Evolutionary conservation across 139 green algal species (phyloP).

Genomic region (Chlamydomonas asymmetrica): DNA sequence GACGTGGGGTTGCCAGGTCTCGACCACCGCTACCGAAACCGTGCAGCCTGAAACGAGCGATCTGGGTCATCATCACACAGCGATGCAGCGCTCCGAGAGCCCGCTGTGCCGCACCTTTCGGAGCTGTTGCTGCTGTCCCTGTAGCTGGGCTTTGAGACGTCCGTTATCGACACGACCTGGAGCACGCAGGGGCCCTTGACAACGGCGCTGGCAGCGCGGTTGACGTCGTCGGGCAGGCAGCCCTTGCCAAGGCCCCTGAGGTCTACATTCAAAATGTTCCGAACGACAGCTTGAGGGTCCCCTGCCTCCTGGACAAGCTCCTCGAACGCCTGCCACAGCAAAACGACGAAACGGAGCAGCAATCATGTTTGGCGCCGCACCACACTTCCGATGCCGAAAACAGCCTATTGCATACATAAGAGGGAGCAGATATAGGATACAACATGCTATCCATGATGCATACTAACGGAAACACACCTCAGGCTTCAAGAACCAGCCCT

Average conservation of each 20-base stretch:
- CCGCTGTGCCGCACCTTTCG: too few relatives aligned
- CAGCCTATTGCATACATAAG: too few relatives aligned
- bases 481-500: conserved; percentile 38
- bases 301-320: conserved; percentile 7
- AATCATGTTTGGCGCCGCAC: too few relatives aligned
- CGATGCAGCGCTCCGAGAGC: too few relatives aligned
- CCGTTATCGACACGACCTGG: conserved; percentile 34
- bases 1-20: too few relatives aligned
- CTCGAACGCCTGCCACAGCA: conserved; percentile 13
- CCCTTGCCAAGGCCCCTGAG: conserved; percentile 21
- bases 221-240: conserved; percentile 46
- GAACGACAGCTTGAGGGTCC: not conserved
- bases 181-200: conserved; percentile 48
- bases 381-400: not conserved
- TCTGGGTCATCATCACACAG: too few relatives aligned
- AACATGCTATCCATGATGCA: too few relatives aligned
- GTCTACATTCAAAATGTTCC: conserved; percentile 27
- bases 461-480: too few relatives aligned
- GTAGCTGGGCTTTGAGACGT: conserved; percentile 34
- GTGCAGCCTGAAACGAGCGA: too few relatives aligned
- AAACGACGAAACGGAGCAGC: not conserved
- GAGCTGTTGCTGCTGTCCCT: not conserved
- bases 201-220: conserved; percentile 8
- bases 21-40: too few relatives aligned
- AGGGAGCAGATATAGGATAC: not conserved